These are phyloP conservation scores for Cornus controversa DNA, from an alignment of 148 eudicot species.

Conservation along the genomic window DNA sequence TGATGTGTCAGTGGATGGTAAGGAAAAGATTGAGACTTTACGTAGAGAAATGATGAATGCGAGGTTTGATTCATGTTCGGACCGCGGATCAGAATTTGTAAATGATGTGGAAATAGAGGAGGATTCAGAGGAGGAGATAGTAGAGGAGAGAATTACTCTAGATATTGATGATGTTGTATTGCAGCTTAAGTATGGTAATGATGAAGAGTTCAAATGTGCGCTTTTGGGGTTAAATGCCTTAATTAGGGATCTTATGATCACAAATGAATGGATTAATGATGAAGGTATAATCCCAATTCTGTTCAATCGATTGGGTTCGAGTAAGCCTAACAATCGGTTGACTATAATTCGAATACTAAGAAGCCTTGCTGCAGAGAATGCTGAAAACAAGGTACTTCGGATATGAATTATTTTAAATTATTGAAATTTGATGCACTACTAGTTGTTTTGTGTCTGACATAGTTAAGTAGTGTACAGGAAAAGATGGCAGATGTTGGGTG, in stretches of 20 bases:
- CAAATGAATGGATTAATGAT: constrained; percentile 53
- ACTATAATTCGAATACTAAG: constrained; percentile 61
- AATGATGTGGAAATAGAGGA: constrained; percentile 29
- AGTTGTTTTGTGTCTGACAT: background rate
- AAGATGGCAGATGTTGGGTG: constrained; percentile 61
- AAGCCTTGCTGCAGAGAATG: constrained; percentile 35
- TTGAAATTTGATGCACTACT: background rate
- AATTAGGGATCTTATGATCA: constrained; percentile 42
- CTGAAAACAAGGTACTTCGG: constrained; percentile 56
- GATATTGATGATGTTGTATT: constrained; percentile 60
- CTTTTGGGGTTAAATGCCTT: constrained; percentile 37
- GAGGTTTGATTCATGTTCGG: constrained; percentile 39
- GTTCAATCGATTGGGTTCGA: constrained; percentile 57
- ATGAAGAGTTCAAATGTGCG: constrained; percentile 59
- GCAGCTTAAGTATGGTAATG: constrained; percentile 69
- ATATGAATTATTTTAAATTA: background rate
- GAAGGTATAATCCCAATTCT: constrained; percentile 68
- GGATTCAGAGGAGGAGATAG: constrained; percentile 32
- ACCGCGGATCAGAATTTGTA: constrained; percentile 25
- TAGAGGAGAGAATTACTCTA: constrained; percentile 28
- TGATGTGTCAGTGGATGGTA: constrained; percentile 45
- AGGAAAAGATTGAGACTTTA: constrained; percentile 51
- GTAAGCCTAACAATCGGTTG: constrained; percentile 45
- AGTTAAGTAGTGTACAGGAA: constrained; percentile 46
- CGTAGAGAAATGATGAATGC: constrained; percentile 65